Conservation (phyloP, 1,284 basidiomycete genomes). For the Ustilago trichophora region DNA sequence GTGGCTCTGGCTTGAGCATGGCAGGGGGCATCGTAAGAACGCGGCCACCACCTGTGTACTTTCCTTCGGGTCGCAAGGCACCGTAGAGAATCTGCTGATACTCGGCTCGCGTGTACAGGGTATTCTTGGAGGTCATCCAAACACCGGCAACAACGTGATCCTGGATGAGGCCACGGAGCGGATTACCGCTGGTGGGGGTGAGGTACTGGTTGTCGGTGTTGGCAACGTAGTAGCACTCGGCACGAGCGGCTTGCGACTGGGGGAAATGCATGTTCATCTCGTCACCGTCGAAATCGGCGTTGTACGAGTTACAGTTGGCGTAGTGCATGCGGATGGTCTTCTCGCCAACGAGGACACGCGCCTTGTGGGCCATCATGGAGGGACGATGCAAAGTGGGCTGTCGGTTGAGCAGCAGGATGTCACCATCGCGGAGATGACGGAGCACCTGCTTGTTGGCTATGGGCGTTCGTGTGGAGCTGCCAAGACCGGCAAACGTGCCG, state of each 20-base stretch:
- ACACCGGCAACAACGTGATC: slow-evolving; percentile 98
- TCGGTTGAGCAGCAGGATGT: slow-evolving; percentile 94
- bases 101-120: slow-evolving; percentile 93
- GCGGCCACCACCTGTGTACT: slow-evolving; percentile 75
- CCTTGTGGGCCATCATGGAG: slow-evolving; percentile 99
- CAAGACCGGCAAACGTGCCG: slow-evolving; percentile 64
- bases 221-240: slow-evolving; percentile 80
- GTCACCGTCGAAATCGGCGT: slow-evolving; percentile 99
- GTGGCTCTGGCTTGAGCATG: slow-evolving; percentile 85
- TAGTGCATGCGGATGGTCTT: slow-evolving; percentile 99
- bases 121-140: slow-evolving; percentile 97
- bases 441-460: slow-evolving; percentile 95
- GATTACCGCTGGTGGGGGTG: slow-evolving; percentile 96
- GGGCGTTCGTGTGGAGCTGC: slow-evolving; percentile 64
- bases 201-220: slow-evolving; percentile 99
- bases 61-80: slow-evolving; percentile 87
- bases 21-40: slow-evolving; percentile 87
- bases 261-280: slow-evolving; percentile 99
- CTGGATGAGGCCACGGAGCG: slow-evolving; percentile 96
- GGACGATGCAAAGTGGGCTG: slow-evolving; percentile 99
- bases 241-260: slow-evolving; percentile 90
- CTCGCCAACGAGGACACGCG: slow-evolving; percentile 90
- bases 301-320: slow-evolving; percentile 99
- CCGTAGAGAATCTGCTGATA: slow-evolving; percentile 98
- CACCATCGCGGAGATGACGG: slow-evolving; percentile 92